These are phyloP conservation scores for Porcisia hertigi DNA, from an alignment of 208 protist genomes.

Conservation along the genomic window DNA sequence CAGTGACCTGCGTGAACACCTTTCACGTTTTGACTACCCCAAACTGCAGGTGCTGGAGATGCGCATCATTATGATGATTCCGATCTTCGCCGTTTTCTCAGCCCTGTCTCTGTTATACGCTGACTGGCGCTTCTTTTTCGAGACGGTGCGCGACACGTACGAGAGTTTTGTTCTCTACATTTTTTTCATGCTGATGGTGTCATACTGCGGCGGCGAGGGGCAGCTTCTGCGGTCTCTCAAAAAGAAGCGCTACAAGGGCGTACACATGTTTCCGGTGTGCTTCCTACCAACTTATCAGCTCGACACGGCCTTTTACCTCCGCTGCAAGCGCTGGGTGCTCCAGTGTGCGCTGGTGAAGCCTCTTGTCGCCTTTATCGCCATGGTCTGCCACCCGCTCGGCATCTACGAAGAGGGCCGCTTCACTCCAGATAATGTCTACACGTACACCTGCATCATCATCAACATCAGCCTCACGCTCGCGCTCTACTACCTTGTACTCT, in stretches of 20 bases:
- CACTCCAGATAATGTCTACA: constrained; percentile 66
- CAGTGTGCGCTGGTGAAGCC: constrained; percentile 91
- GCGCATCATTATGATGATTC: constrained; percentile 89
- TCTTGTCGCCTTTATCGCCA: constrained; percentile 62
- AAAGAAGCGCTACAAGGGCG: constrained; percentile 67
- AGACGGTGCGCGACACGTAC: constrained; percentile 84
- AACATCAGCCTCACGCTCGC: constrained; percentile 82
- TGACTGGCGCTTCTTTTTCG: constrained; percentile 75
- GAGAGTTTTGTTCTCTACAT: constrained; percentile 92
- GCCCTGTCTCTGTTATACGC: constrained; percentile 56
- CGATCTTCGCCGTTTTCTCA: constrained; percentile 83
- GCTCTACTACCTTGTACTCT: constrained; percentile 89
- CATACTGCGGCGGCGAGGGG: constrained; percentile 85
- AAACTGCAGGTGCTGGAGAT: constrained; percentile 81
- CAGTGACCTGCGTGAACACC: constrained; percentile 63
- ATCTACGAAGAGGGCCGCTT: constrained; percentile 78
- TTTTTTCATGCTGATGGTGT: constrained; percentile 91
- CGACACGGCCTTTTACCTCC: constrained; percentile 77
- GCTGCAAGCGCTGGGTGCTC: constrained; percentile 88
- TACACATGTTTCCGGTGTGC: constrained; percentile 79
- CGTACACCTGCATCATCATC: constrained; percentile 81
- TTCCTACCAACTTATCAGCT: constrained; percentile 62
- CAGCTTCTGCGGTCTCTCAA: constrained; percentile 82
- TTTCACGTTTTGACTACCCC: constrained; percentile 75
- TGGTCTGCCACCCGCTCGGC: constrained; percentile 63